These are phyloP conservation scores for Dillenia turbinata DNA, from an alignment of 164 flowering plant species.

Conservation along the genomic window DNA sequence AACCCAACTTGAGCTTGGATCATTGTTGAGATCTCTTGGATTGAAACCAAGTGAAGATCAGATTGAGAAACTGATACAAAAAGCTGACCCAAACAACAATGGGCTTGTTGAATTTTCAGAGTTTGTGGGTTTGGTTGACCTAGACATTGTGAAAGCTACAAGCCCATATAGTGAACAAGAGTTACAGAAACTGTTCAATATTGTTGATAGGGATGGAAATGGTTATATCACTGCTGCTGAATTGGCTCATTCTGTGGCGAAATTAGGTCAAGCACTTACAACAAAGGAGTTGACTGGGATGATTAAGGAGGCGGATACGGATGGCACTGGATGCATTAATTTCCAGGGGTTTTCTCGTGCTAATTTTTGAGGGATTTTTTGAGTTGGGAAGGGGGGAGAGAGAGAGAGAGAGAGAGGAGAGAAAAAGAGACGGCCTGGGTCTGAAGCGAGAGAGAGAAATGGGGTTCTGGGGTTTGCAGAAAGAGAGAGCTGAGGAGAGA, in stretches of 20 bases:
- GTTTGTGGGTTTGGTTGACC: constrained; percentile 77
- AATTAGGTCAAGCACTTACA: constrained; percentile 59
- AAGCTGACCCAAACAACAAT: constrained; percentile 77
- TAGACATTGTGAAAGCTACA: constrained; percentile 62
- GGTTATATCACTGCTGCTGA: constrained; percentile 66
- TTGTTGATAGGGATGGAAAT: constrained; percentile 63
- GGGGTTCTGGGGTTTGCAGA: too few relatives aligned
- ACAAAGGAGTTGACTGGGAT: constrained; percentile 61
- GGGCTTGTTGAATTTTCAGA: constrained; percentile 85
- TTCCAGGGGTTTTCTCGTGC: constrained; percentile 58
- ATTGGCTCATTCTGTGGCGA: constrained; percentile 67
- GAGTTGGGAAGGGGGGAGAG: too few relatives aligned
- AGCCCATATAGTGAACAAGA: constrained; percentile 81
- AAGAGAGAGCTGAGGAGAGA: too few relatives aligned
- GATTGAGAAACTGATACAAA: constrained; percentile 58
- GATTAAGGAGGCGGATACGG: constrained; percentile 68
- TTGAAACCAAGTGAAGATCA: constrained; percentile 74
- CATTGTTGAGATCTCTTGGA: constrained; percentile 76
- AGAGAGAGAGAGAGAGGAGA: too few relatives aligned
- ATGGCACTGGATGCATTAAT: constrained; percentile 67
- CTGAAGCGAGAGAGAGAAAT: too few relatives aligned
- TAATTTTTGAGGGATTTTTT: too few relatives aligned
- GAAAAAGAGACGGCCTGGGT: too few relatives aligned
- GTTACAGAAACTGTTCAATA: constrained; percentile 49
- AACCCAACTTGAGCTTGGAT: constrained; percentile 79